Conservation (phyloP, 257 asterid species). For the Salvia rosmarinus region DNA sequence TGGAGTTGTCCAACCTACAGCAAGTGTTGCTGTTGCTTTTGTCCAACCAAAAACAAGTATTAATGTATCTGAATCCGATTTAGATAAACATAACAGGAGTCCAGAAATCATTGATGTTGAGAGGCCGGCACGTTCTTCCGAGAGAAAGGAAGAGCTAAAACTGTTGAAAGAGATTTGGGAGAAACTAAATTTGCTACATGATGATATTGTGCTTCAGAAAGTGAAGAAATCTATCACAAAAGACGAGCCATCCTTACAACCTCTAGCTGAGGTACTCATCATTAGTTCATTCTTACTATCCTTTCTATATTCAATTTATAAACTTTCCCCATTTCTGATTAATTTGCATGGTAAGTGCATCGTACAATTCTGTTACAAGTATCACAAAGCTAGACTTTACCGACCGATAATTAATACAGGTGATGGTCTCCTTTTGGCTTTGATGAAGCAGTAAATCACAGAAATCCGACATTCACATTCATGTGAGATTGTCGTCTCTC, state of each 20-base stretch:
- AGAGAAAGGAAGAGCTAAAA: constrained; percentile 56
- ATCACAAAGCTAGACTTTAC: not conserved
- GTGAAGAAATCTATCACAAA: constrained; percentile 28
- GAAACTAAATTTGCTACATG: constrained; percentile 53
- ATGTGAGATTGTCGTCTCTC: not conserved
- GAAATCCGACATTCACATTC: not conserved
- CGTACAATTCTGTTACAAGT: too few relatives aligned
- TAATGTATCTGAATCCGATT: too few relatives aligned
- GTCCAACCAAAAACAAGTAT: constrained; percentile 38
- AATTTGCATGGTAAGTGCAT: not conserved
- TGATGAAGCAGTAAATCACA: constrained; percentile 35
- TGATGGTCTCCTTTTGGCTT: constrained; percentile 74
- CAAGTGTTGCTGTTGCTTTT: constrained; percentile 43
- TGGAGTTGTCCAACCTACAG: constrained; percentile 41
- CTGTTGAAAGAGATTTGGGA: constrained; percentile 68
- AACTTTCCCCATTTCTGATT: not conserved
- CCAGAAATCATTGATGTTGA: constrained; percentile 52
- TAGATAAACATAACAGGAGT: constrained; percentile 39
- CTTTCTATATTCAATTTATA: not conserved
- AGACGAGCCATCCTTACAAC: constrained; percentile 41
- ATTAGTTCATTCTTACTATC: too few relatives aligned
- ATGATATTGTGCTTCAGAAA: constrained; percentile 55
- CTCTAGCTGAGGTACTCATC: constrained; percentile 57
- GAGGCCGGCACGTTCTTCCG: constrained; percentile 34
- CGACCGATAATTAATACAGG: constrained; percentile 44